These are phyloP conservation scores for Fusarium circinatum DNA, from an alignment of 2,329 filamentous ascomycete genomes.

Conservation along the genomic window DNA sequence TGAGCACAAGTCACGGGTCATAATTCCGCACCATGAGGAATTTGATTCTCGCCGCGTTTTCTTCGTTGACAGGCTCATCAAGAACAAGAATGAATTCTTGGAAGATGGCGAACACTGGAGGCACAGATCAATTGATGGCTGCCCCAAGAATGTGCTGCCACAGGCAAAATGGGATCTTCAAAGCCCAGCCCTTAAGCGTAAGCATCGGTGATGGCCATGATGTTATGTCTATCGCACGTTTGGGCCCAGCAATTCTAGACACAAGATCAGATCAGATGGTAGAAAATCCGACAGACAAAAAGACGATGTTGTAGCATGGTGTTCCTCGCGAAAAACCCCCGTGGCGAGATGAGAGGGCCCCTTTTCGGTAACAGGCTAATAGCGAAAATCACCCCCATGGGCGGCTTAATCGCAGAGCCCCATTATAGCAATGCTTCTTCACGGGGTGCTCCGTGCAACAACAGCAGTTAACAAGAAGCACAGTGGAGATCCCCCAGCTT, in stretches of 20 bases:
- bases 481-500: slow-evolving; percentile 14
- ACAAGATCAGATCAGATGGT: slow-evolving; percentile 14
- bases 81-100: neutral
- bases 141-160: neutral
- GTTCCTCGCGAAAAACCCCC: slow-evolving; percentile 1
- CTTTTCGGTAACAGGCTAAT: slow-evolving; percentile 19
- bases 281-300: neutral
- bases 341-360: slow-evolving; percentile 13
- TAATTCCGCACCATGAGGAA: neutral
- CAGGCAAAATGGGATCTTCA: neutral
- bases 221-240: neutral
- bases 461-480: neutral
- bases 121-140: neutral
- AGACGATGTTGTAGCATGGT: slow-evolving; percentile 1
- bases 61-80: neutral
- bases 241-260: neutral
- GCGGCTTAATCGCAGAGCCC: slow-evolving; percentile 5
- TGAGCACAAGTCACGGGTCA: neutral
- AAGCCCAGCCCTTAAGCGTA: neutral
- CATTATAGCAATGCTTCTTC: slow-evolving; percentile 6
- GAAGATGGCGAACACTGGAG: neutral
- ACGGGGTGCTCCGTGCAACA: slow-evolving; percentile 13
- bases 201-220: neutral
- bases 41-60: neutral
- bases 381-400: slow-evolving; percentile 5